Evolutionary conservation across 345 rosid species (phyloP), one percentile per base, ranked within the genome.

Genomic region (Nephelium lappaceum): DNA sequence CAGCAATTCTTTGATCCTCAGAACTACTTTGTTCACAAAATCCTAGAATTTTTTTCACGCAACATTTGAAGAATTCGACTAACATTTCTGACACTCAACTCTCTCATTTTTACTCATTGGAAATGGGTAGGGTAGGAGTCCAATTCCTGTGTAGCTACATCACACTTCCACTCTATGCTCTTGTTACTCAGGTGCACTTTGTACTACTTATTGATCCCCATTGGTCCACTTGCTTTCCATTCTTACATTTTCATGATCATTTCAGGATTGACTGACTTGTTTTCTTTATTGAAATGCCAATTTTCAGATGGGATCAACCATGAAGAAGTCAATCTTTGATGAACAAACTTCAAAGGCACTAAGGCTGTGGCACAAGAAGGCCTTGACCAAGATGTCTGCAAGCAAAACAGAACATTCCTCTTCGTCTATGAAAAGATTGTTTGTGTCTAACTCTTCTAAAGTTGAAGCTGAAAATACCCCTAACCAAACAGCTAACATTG

Each of bases 141-240:
- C 98, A 96, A 55, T 77, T 96, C 79, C 80, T 94, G 23, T 93
- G 98, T 85, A 94, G 97, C 76, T 96, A 94, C 89, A 91, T 86
- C 82, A 96, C 98, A 42, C 97, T 96, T 69, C 99, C 98, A 53
- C 91, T 96, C 41, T 97, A 97, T 75, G 98, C 99, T 47, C 99
- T 97, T 67, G 99, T 97, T 45, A 93, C 99, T 77, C 99, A 94
- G 97, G 99, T 91, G 75, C 24, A 36, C 6, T 38, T n/a, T 16
- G 18, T 53, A 43, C 67, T 67, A 5, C 62, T 24, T 51, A 7
- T 55, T 8, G 15, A 41, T 47, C 14, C 6, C 14, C 25, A 31
- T 24, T 1, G 15, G 25, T 53, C 58, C 14, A 53, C 14, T 4
- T 11, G 10, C 0, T 21, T 25, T 31, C 36, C 36, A 4, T 31